A percentile compares a stretch with the other conserved stretches of the same genome.
phyloP scores from a whole-genome alignment of 352 stramenopile species.

The Pseudoperonospora humuli region DNA sequence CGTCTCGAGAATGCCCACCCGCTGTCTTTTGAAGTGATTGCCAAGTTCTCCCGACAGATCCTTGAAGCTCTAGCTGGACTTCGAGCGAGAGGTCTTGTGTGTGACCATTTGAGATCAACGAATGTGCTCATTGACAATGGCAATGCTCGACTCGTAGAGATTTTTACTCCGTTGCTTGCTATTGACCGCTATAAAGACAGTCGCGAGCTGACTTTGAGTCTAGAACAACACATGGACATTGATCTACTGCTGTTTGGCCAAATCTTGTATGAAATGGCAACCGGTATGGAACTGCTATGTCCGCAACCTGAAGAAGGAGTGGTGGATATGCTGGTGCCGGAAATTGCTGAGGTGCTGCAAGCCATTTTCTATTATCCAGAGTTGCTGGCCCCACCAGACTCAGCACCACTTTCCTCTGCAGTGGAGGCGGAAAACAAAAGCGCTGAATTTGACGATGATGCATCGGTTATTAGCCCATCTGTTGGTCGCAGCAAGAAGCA shows the following conservation, averaged over 20 bases:
- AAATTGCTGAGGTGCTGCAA: constrained; percentile 51
- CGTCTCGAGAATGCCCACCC: constrained; percentile 25
- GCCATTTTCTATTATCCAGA: constrained; percentile 42
- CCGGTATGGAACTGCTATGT: constrained; percentile 42
- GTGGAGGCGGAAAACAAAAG: constrained; percentile 3
- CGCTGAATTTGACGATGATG: constrained; percentile 15
- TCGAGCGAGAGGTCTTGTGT: constrained; percentile 52
- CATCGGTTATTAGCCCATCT: constrained; percentile 11
- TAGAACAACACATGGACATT: constrained; percentile 60
- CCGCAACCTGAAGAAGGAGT: constrained; percentile 37
- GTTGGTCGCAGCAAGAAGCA: constrained; percentile 25
- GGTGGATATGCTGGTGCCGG: constrained; percentile 38
- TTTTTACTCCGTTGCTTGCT: constrained; percentile 55
- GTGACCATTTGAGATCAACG: constrained; percentile 53
- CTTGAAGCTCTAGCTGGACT: constrained; percentile 49
- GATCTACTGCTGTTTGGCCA: constrained; percentile 67
- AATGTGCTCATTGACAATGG: constrained; percentile 61
- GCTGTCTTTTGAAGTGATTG: constrained; percentile 38
- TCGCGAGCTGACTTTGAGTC: constrained; percentile 46
- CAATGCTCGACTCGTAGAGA: constrained; percentile 48
- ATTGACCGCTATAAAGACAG: constrained; percentile 48
- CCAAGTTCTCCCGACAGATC: constrained; percentile 51
- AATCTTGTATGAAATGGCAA: constrained; percentile 73
- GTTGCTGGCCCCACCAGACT: constrained; percentile 2
- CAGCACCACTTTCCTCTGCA: neutral